Conservation (phyloP, 78 protist genomes). For the Dictyostelium citrinum region DNA sequence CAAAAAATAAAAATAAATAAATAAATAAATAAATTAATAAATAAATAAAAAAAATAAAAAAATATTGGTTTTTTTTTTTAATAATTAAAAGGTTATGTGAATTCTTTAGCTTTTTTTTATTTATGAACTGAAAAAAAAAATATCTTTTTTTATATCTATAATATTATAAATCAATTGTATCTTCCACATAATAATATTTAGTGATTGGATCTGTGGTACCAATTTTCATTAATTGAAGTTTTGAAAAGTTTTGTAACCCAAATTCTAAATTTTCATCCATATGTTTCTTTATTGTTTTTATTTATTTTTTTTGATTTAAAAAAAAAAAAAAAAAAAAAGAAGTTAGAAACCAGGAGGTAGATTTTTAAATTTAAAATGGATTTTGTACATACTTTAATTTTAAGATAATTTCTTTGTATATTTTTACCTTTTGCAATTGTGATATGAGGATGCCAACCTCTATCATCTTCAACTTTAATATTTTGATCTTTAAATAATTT, state of each 20-base stretch:
- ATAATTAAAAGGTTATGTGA: too few relatives aligned
- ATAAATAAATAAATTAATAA: too few relatives aligned
- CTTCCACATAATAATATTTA: neutral
- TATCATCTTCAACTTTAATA: neutral
- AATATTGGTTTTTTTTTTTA: too few relatives aligned
- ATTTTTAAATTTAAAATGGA: neutral
- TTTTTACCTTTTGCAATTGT: conserved; percentile 45
- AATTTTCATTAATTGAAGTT: conserved; percentile 17
- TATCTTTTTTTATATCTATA: too few relatives aligned
- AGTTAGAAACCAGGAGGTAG: too few relatives aligned
- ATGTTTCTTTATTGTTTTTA: neutral
- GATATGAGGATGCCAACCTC: conserved; percentile 48
- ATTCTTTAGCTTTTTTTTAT: too few relatives aligned
- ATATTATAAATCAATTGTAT: neutral
- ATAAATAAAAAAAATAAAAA: too few relatives aligned
- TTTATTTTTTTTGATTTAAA: too few relatives aligned
- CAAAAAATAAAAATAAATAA: too few relatives aligned
- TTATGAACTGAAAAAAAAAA: too few relatives aligned
- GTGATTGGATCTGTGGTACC: conserved; percentile 28
- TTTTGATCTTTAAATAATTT: conserved; percentile 21
- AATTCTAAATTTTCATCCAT: neutral
- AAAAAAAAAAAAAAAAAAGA: too few relatives aligned
- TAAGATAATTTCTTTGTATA: neutral
- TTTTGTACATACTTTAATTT: neutral
- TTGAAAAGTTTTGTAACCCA: conserved; percentile 23